Base-by-base conservation (phyloP, 1,139 yeast species). In the Sugiyamaella pinicola region DNA sequence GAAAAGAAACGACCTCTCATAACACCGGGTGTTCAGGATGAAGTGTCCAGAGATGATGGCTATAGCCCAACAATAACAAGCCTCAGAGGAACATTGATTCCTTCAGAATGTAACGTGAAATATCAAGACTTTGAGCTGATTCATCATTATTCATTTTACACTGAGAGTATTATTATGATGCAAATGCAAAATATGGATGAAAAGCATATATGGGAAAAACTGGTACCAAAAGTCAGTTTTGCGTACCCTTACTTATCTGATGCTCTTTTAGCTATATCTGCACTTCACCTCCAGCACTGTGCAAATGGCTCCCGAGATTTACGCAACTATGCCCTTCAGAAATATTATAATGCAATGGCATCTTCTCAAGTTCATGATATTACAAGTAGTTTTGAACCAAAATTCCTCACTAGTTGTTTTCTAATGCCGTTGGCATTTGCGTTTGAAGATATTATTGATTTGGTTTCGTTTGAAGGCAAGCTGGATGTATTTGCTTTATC, bases 381-480 rank as follows among this genome's bases (percentile, higher is more conserved):
- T 26, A 31, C 56, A 3, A 42, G 41, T 7, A 37, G 42, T 4
- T 26, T 54, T 5, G 65, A 61, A 47, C 55, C 57, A 3, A 48
- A 54, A 38, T 58, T 61, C 28, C 52, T 58, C 4, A 49, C 56
- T 17, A 52, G 59, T n/a, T 53, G 58, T 29, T 59, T 61, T 37
- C 50, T 61, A 21, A 59, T 60, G 63, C 55, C 58, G 52, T 44
- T 60, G 47, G 59, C 62, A 2, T 60, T 58, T 51, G 55, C 60
- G 1, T 59, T 61, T 46, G 59, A 55, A 18, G 59, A 58, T 29
- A 35, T 49, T 17, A 38, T 61, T 17, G 63, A 63, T 17, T 22
- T 59, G 15, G 37, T 58, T 2, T 50, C 59, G 2, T 29, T 50
- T 29, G 47, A 33, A 19, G 53, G 49, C 33, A 53, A 51, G 21